These are phyloP conservation scores for Mortierella polycephala DNA, from an alignment of 371 early-diverging fungal genomes.

Conservation along the genomic window DNA sequence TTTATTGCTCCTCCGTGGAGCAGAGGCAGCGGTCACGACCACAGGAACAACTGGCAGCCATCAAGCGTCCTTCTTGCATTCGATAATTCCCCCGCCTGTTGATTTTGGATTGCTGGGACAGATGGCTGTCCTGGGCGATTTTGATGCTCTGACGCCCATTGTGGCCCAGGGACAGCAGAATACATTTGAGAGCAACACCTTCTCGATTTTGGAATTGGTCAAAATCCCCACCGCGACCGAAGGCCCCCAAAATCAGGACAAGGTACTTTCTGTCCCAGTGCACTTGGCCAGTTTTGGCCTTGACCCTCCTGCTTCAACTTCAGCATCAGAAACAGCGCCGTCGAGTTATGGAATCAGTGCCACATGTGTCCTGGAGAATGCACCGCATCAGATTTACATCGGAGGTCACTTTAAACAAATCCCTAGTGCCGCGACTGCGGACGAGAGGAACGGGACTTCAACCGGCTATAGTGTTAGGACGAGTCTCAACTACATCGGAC, in stretches of 20 bases:
- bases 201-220: conserved; percentile 40
- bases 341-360: conserved; percentile 22
- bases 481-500: conserved; percentile 65
- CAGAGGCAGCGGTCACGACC: background rate
- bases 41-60: conserved; percentile 1
- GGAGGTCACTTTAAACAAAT: conserved; percentile 61
- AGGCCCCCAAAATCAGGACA: background rate
- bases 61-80: background rate
- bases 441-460: background rate
- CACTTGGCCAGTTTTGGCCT: conserved; percentile 35
- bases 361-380: conserved; percentile 32
- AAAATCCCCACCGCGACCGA: conserved; percentile 3
- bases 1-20: background rate
- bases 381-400: conserved; percentile 57
- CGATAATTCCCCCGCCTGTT: conserved; percentile 25
- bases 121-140: conserved; percentile 46
- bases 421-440: background rate
- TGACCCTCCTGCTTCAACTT: conserved; percentile 1
- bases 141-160: conserved; percentile 44
- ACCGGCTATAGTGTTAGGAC: conserved; percentile 21
- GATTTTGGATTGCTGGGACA: conserved; percentile 37
- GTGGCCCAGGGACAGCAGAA: conserved; percentile 35
- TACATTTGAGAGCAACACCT: conserved; percentile 26
- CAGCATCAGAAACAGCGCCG: background rate
- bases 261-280: conserved; percentile 26